phyloP scores from a whole-genome alignment of 2,329 filamentous ascomycete species.

The Diaporthe sp. region DNA sequence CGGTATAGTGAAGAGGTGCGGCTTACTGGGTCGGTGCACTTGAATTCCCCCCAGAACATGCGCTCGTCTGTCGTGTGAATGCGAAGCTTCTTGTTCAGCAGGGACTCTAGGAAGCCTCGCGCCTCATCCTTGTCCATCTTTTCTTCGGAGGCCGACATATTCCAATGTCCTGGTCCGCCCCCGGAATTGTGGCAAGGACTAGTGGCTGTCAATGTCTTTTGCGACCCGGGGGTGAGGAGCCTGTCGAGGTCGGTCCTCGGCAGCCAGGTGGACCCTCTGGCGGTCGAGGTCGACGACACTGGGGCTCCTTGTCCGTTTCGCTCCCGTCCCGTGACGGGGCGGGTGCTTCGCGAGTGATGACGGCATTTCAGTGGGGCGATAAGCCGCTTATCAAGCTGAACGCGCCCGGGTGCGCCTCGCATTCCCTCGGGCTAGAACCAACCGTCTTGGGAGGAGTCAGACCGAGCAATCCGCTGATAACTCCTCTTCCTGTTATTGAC shows the following conservation, averaged over 20 bases:
- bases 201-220: neutral
- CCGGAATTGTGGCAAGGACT: neutral
- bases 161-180: slow-evolving; percentile 9
- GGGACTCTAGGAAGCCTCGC: slow-evolving; percentile 66
- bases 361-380: slow-evolving; percentile 29
- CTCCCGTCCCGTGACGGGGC: slow-evolving; percentile 35
- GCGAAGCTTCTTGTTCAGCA: slow-evolving; percentile 83
- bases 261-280: slow-evolving; percentile 26
- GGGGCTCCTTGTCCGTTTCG: neutral
- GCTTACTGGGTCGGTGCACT: slow-evolving; percentile 91
- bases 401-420: slow-evolving; percentile 9
- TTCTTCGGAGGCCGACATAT: slow-evolving; percentile 37
- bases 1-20: slow-evolving; percentile 5
- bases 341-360: slow-evolving; percentile 33
- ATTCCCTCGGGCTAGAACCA: neutral
- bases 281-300: neutral
- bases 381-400: slow-evolving; percentile 12
- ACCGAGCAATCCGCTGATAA: neutral
- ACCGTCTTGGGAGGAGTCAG: slow-evolving; percentile 9
- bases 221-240: slow-evolving; percentile 5
- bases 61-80: slow-evolving; percentile 84
- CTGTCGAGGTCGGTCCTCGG: slow-evolving; percentile 16
- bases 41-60: slow-evolving; percentile 90
- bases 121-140: slow-evolving; percentile 63
- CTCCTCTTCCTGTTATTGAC: neutral